Conservation (phyloP, 768 basidiomycete genomes). For the Suillus luteus region DNA sequence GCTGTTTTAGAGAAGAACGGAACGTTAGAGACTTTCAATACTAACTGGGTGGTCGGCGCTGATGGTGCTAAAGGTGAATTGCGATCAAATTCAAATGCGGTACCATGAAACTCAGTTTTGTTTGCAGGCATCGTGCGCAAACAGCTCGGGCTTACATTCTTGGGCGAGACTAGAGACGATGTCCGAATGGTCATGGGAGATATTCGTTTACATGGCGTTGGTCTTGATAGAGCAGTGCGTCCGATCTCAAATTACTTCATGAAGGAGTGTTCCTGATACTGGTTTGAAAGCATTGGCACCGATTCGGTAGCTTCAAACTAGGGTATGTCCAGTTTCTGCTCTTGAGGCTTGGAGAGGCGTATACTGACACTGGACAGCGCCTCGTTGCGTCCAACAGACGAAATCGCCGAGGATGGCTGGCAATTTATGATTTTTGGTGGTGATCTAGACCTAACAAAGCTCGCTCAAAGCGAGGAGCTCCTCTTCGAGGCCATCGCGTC, state of each 20-base stretch:
- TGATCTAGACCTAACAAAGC: conserved; percentile 16
- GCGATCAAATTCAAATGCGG: not conserved
- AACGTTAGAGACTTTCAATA: conserved; percentile 1
- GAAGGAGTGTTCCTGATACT: not conserved
- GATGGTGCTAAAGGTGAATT: conserved; percentile 24
- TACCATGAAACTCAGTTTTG: not conserved
- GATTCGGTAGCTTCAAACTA: conserved; percentile 41
- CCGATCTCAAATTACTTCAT: not conserved
- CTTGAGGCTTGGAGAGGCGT: not conserved
- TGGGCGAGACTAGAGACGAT: conserved; percentile 34
- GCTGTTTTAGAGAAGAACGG: conserved; percentile 17
- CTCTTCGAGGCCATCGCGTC: conserved; percentile 32
- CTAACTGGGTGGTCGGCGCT: conserved; percentile 18
- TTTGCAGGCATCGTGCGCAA: conserved; percentile 12
- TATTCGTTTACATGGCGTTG: conserved; percentile 39
- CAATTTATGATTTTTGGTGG: conserved; percentile 16
- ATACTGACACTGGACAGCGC: conserved; percentile 7
- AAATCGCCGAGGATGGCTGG: conserved; percentile 27
- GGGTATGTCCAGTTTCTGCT: not conserved
- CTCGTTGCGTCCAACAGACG: conserved; percentile 21
- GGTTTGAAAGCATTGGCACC: conserved; percentile 24
- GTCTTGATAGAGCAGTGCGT: conserved; percentile 40
- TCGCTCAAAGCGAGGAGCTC: conserved; percentile 25
- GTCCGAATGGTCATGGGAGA: conserved; percentile 31
- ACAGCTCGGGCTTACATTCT: conserved; percentile 15